phyloP scores from a whole-genome alignment of 208 protist species.

The Acanthamoeba lugdunensis region DNA sequence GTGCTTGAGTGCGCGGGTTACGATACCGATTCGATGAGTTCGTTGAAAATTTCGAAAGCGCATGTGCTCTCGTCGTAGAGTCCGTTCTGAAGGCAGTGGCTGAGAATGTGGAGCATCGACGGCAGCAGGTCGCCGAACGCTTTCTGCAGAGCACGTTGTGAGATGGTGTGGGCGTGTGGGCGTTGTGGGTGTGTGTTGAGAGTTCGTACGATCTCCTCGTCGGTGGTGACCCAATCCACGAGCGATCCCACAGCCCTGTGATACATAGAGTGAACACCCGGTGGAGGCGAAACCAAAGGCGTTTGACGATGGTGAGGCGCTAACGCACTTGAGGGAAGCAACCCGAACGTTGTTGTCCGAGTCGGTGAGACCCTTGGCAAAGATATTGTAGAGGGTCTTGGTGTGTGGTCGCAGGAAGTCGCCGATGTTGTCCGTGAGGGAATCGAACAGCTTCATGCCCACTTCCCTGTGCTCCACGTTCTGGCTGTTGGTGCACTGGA shows the following conservation, averaged over 20 bases:
- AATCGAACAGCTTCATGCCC: slow-evolving; percentile 65
- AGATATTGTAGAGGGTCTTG: slow-evolving; percentile 56
- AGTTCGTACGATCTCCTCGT: slow-evolving; percentile 47
- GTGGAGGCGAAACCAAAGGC: neutral
- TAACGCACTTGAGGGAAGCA: slow-evolving; percentile 62
- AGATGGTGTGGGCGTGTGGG: neutral
- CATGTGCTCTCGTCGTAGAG: slow-evolving; percentile 34
- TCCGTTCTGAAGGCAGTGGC: slow-evolving; percentile 36
- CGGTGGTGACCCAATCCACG: slow-evolving; percentile 54
- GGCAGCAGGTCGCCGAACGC: slow-evolving; percentile 53
- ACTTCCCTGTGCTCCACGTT: slow-evolving; percentile 57
- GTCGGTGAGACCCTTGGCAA: slow-evolving; percentile 63
- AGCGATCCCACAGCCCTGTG: slow-evolving; percentile 53
- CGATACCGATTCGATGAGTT: slow-evolving; percentile 70
- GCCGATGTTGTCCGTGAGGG: slow-evolving; percentile 61
- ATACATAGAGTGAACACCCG: neutral
- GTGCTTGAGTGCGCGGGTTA: neutral
- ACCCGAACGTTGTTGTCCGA: slow-evolving; percentile 5
- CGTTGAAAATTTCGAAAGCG: slow-evolving; percentile 57
- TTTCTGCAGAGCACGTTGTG: neutral
- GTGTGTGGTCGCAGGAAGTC: slow-evolving; percentile 59
- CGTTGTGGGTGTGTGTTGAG: neutral
- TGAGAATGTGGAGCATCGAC: slow-evolving; percentile 28
- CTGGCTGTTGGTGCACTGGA: slow-evolving; percentile 69
- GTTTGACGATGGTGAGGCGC: neutral